These are phyloP conservation scores for Microcyclosporella mali DNA, from an alignment of 2,329 filamentous ascomycete species.

Conservation along the genomic window DNA sequence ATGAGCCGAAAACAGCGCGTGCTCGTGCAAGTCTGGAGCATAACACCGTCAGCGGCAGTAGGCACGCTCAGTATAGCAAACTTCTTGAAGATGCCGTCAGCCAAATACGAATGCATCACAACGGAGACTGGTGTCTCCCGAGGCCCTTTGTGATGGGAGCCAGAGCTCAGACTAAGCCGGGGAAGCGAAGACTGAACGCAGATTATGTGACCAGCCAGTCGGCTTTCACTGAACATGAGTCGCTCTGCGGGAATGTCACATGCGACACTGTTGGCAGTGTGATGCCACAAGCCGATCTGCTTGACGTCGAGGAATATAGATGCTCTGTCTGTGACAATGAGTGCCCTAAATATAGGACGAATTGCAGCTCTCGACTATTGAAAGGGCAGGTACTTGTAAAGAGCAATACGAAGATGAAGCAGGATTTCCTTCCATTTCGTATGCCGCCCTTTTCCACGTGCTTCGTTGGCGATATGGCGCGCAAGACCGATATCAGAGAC, in stretches of 20 bases:
- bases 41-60: conserved; percentile 27
- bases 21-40: conserved; percentile 38
- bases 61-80: conserved; percentile 33
- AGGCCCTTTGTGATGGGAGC: background rate
- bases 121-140: conserved; percentile 32
- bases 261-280: too few relatives aligned
- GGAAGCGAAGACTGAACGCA: conserved; percentile 21
- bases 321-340: background rate
- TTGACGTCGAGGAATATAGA: too few relatives aligned
- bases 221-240: too few relatives aligned
- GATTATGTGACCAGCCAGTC: too few relatives aligned
- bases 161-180: background rate
- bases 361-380: background rate
- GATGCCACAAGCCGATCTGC: too few relatives aligned
- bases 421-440: conserved; percentile 12
- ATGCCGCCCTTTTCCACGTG: conserved; percentile 47
- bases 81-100: conserved; percentile 37
- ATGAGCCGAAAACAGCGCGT: conserved; percentile 49
- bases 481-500: conserved; percentile 17
- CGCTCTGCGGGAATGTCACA: too few relatives aligned
- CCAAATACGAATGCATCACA: conserved; percentile 25
- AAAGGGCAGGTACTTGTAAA: background rate
- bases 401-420: background rate
- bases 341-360: background rate
- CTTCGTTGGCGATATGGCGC: conserved; percentile 44